Evolutionary conservation across 1,284 basidiomycete genomes (phyloP), one percentile per base, ranked within the genome.

Genomic region (Ceraceosorus bombacis): DNA sequence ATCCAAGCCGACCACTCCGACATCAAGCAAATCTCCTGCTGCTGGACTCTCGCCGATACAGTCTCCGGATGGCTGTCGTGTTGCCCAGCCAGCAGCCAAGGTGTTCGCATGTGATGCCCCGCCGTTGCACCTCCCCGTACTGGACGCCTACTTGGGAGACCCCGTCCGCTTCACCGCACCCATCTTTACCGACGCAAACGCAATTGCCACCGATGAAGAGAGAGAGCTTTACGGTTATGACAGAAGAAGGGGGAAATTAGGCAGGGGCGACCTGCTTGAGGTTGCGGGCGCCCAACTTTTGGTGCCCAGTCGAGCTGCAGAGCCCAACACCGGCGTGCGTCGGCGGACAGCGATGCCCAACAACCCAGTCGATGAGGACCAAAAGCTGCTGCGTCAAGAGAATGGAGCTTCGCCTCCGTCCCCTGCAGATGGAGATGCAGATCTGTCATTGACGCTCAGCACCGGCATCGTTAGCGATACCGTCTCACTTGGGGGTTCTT

Each of bases 71-170:
- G 27, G 27, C 1, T 27, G 27, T 27, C 27, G 27, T 27, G 27
- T 27, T 27, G 43, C 61, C 13, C 10, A 68, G 6, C 70, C 74
- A 6, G 73, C 76, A 0, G 66, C 65, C 51, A 49, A 66, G 8
- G 65, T 79, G 53, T 79, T 79, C 54, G 57, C 61, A 0, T 60
- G 60, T 1, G 55, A 63, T 12, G 73, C 77, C 0, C 62, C 67
- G 15, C 73, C 78, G 0, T 70, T 79, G n/a, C 64, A 76, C 38
- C 66, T 79, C 5, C 78, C 78, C 5, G 69, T 70, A 5, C 66
- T 79, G 27, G 78, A 79, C 52, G 50, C 56, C 13, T 66, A 65
- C 39, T 66, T 79, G 51, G 58, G 57, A 6, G 62, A 72, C 17
- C 51, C 55, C 6, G 54, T 62, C 53, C 55, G 66, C 49, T 72